Evolutionary conservation across 768 basidiomycete species (phyloP).

Genomic region (Phaeotremella fagi): DNA sequence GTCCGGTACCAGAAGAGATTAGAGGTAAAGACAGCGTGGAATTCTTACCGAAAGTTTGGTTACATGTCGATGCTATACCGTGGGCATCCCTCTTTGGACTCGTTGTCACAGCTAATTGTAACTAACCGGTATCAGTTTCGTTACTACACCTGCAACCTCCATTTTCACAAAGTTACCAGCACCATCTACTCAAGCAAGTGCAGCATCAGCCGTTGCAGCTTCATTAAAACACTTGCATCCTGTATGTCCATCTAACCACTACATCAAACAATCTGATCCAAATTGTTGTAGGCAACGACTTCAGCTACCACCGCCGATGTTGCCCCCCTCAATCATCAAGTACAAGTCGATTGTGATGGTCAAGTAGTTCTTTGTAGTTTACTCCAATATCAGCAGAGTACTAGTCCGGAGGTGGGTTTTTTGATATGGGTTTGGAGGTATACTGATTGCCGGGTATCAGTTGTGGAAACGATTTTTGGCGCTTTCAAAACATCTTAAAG

Average conservation of each 20-base stretch:
- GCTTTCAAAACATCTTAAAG: slow-evolving; percentile 75
- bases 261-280: no score
- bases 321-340: slow-evolving; percentile 55
- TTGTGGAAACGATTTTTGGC: slow-evolving; percentile 73
- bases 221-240: slow-evolving; percentile 44
- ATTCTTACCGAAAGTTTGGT: slow-evolving; percentile 35
- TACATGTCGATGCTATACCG: slow-evolving; percentile 41
- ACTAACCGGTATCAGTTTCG: slow-evolving; percentile 17
- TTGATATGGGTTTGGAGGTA: background rate
- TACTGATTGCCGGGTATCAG: slow-evolving; percentile 1
- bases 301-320: slow-evolving; percentile 36
- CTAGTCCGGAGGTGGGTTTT: slow-evolving; percentile 54
- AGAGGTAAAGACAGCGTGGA: slow-evolving; percentile 17
- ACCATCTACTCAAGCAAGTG: slow-evolving; percentile 37
- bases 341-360: slow-evolving; percentile 78
- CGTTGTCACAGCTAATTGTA: no score
- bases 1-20: slow-evolving; percentile 33
- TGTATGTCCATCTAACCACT: slow-evolving; percentile 18
- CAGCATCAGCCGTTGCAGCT: slow-evolving; percentile 32
- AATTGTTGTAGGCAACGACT: slow-evolving; percentile 38
- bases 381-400: slow-evolving; percentile 68
- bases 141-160: slow-evolving; percentile 36
- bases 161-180: slow-evolving; percentile 43
- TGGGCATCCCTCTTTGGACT: slow-evolving; percentile 13
- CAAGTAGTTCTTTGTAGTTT: slow-evolving; percentile 76